Percentiles rank a stretch among this genome's conserved stretches.
These are phyloP conservation scores for Pisolithus orientalis DNA, from an alignment of 768 basidiomycete species.

Conservation along the genomic window DNA sequence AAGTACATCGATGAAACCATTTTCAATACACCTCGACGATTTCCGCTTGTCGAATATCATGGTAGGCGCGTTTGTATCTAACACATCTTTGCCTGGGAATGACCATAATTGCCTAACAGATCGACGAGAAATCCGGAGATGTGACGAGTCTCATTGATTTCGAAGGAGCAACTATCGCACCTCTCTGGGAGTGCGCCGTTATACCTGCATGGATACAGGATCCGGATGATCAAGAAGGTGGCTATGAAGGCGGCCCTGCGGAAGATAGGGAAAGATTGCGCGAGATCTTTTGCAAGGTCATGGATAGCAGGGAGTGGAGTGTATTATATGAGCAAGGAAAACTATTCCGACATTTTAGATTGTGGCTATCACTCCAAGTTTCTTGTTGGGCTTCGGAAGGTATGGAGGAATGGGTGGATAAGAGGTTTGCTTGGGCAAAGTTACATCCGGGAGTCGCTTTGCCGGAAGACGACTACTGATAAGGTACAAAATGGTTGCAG, in stretches of 20 bases:
- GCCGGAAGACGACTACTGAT: background rate
- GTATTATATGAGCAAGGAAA: background rate
- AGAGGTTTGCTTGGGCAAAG: background rate
- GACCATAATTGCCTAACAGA: background rate
- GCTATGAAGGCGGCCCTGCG: background rate
- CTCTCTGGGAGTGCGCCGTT: constrained; percentile 15
- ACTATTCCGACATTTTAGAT: background rate
- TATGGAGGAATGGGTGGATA: constrained; percentile 1
- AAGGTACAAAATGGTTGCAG: too few species aligned
- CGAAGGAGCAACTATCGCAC: constrained; percentile 12
- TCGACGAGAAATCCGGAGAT: background rate
- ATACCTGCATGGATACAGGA: constrained; percentile 11
- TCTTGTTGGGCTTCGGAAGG: background rate
- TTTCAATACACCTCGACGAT: background rate
- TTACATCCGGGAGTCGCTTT: background rate
- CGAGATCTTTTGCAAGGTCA: background rate
- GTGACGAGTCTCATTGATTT: constrained; percentile 11
- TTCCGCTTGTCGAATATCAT: constrained; percentile 1
- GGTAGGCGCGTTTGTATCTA: background rate
- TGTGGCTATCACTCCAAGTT: background rate
- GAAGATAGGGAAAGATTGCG: background rate
- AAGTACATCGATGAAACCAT: background rate
- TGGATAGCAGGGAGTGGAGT: background rate
- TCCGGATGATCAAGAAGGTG: background rate
- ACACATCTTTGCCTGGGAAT: background rate